A percentile compares a stretch with the other conserved stretches of the same genome.
Conservation (phyloP, 2,329 filamentous ascomycete species). For the Talaromyces amestolkiae region DNA sequence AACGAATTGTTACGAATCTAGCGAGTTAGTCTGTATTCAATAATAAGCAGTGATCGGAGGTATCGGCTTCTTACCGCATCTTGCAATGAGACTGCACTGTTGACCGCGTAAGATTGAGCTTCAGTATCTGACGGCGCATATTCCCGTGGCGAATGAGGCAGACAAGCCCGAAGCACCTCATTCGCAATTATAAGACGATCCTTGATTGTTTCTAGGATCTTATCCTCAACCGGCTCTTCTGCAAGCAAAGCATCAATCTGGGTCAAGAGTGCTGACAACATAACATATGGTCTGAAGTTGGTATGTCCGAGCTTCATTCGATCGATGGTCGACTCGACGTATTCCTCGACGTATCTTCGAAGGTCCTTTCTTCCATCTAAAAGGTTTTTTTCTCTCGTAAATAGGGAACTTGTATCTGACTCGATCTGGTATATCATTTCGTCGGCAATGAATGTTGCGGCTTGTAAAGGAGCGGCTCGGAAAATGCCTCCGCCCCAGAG, state of each 20-base stretch:
- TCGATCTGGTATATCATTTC: not conserved
- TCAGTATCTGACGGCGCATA: not conserved
- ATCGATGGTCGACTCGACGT: not conserved
- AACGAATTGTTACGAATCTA: not conserved
- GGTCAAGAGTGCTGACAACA: not conserved
- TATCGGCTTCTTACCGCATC: not conserved
- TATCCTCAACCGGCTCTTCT: not conserved
- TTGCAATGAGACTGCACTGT: not conserved
- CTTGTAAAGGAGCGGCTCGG: not conserved
- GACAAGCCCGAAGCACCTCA: not conserved
- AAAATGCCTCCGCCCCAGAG: not conserved
- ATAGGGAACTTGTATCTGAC: not conserved
- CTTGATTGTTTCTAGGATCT: not conserved
- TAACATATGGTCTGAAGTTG: not conserved
- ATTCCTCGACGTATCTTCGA: not conserved
- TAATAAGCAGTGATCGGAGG: not conserved
- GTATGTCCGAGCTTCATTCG: not conserved
- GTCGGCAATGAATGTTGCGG: not conserved
- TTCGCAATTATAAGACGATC: not conserved
- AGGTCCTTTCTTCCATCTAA: not conserved
- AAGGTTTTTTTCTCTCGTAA: not conserved
- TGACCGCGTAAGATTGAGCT: not conserved
- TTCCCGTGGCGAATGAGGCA: not conserved
- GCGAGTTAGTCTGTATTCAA: not conserved
- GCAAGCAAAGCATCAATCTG: not conserved